Base-by-base conservation (phyloP, 176 grass and related monocot species). In the Carex cristatella region DNA sequence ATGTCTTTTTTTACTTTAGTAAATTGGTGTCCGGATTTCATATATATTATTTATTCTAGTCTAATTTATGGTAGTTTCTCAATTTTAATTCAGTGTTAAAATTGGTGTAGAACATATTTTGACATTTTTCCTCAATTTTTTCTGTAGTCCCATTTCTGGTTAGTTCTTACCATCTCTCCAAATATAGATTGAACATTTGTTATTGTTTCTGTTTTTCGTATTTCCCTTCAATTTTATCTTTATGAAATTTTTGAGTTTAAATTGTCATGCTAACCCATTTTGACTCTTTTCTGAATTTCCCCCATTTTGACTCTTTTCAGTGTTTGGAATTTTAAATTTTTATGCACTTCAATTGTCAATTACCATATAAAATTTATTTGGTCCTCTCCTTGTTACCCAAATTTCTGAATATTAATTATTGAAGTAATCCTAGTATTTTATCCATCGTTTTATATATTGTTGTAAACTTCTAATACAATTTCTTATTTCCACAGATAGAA, bases 401-500 rank as follows among this genome's bases (percentile, higher is more conserved):
- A 37, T 2, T 8, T 44, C 66, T 69, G 14, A 12, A 66, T 14
- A 69, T 42, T 44, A 48, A 72, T 15, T 28, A 7, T 12, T 28
- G 0, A 49, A 74, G 8, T 14, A 74, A 74, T 74, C 28, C 2
- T 74, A 74, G 11, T 23, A 18, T 40, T 70, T 44, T 4, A n/a
- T n/a, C 15, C 7, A 2, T 7, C 2, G 2, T 70, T 44, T 70
- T 46, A n/a, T 16, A 16, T 59, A 60, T 70, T 16, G 5, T 49
- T 23, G 23, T 23, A 23, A 23, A 23, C 23, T 23, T 15, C 70
- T 71, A 40, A 42, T 74, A 79, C 27, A 64, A 85, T 79, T 37
- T 49, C 54, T 55, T 42, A 5, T 14, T 57, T 86, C 35, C 11
- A 51, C 91, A 99, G 97, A 92, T 99, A 86, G 85, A 99, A 75